Conservation (phyloP, 1,284 basidiomycete species). For the Violaceomyces palustris region DNA sequence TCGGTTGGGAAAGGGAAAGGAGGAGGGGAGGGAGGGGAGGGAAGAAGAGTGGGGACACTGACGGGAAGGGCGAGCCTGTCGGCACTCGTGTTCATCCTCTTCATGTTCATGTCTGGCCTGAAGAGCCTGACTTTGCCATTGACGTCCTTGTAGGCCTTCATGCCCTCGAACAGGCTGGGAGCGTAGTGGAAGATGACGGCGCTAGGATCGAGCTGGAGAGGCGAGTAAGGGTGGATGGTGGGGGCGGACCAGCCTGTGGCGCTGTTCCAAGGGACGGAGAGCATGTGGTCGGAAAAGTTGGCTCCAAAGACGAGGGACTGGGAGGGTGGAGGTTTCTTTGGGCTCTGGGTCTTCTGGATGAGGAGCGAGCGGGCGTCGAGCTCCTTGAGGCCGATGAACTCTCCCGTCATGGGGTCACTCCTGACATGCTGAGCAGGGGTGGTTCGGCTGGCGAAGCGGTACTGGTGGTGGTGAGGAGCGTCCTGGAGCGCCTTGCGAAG, state of each 20-base stretch:
- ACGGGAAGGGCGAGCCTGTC: slow-evolving; percentile 67
- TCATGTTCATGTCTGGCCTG: slow-evolving; percentile 97
- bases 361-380: slow-evolving; percentile 30
- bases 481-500: too few relatives aligned
- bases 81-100: slow-evolving; percentile 67
- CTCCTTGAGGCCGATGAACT: slow-evolving; percentile 21
- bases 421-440: too few relatives aligned
- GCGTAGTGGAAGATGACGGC: slow-evolving; percentile 91
- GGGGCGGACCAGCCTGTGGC: slow-evolving; percentile 75
- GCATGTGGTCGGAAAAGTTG: slow-evolving; percentile 83
- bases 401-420: slow-evolving; percentile 49
- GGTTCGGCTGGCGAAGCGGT: too few relatives aligned
- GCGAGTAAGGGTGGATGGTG: slow-evolving; percentile 74
- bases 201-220: slow-evolving; percentile 73
- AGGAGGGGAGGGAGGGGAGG: not conserved
- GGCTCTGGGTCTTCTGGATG: slow-evolving; percentile 14
- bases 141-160: slow-evolving; percentile 86
- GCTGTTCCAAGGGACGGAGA: slow-evolving; percentile 73
- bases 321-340: slow-evolving; percentile 22
- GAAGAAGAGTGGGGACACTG: slow-evolving; percentile 49
- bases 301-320: slow-evolving; percentile 57
- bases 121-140: slow-evolving; percentile 80
- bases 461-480: too few relatives aligned
- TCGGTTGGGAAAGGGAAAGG: too few relatives aligned
- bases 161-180: slow-evolving; percentile 80